phyloP scores from a whole-genome alignment of 2,329 filamentous ascomycete species.

The Hypoxylon sp. region DNA sequence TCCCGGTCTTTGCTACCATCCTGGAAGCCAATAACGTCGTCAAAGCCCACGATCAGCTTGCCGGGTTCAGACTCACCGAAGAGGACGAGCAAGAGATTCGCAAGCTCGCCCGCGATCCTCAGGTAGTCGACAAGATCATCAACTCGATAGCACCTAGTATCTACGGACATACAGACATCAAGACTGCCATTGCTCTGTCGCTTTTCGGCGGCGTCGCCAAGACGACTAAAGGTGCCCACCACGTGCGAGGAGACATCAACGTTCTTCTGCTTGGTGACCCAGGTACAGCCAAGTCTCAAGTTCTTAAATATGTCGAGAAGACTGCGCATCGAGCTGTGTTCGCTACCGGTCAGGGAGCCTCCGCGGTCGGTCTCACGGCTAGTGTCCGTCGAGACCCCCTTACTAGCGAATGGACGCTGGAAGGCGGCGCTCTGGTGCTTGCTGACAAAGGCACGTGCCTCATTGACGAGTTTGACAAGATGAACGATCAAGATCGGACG shows the following conservation, averaged over 20 bases:
- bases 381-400: slow-evolving; percentile 94
- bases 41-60: slow-evolving; percentile 96
- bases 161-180: slow-evolving; percentile 95
- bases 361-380: slow-evolving; percentile 95
- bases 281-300: slow-evolving; percentile 96
- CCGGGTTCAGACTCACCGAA: slow-evolving; percentile 93
- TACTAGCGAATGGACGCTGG: slow-evolving; percentile 96
- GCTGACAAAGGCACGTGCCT: slow-evolving; percentile 94
- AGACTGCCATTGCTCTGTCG: slow-evolving; percentile 93
- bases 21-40: slow-evolving; percentile 97
- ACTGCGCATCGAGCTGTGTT: slow-evolving; percentile 97
- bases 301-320: slow-evolving; percentile 97
- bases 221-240: slow-evolving; percentile 84
- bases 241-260: slow-evolving; percentile 97
- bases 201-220: slow-evolving; percentile 96
- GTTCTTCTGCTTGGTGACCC: slow-evolving; percentile 95
- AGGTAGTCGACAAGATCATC: slow-evolving; percentile 92
- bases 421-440: slow-evolving; percentile 93
- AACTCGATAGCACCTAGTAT: slow-evolving; percentile 96
- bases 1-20: slow-evolving; percentile 97
- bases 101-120: slow-evolving; percentile 84
- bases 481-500: slow-evolving; percentile 98
- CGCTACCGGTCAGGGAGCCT: slow-evolving; percentile 95
- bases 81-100: slow-evolving; percentile 94
- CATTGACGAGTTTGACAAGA: slow-evolving; percentile 99